These are phyloP conservation scores for Curvularia eragrostidis DNA, from an alignment of 2,329 filamentous ascomycete species.

Conservation along the genomic window DNA sequence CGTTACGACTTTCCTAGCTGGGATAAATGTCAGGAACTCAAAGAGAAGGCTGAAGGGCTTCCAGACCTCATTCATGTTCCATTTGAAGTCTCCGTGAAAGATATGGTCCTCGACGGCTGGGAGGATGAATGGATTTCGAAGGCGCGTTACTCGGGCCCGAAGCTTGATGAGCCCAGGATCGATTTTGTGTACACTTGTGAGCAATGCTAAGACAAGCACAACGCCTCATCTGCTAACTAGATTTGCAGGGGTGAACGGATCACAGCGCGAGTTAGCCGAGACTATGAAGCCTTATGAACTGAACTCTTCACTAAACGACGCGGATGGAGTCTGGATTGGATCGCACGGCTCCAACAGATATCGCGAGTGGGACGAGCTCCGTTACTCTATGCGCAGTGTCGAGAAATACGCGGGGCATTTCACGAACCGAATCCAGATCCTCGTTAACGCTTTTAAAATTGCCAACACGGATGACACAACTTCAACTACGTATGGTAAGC, in stretches of 20 bases:
- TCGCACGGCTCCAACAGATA: conserved; percentile 54
- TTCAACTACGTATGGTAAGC: conserved; percentile 32
- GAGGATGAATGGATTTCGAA: conserved; percentile 54
- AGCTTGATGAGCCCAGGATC: conserved; percentile 51
- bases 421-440: conserved; percentile 54
- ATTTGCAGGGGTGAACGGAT: conserved; percentile 54
- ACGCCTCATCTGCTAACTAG: conserved; percentile 31
- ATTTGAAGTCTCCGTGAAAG: conserved; percentile 13
- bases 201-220: not conserved
- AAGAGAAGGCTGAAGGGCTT: not conserved
- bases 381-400: conserved; percentile 54
- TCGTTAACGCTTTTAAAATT: conserved; percentile 52
- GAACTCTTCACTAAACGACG: conserved; percentile 52
- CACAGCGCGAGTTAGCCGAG: conserved; percentile 48
- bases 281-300: conserved; percentile 51
- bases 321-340: conserved; percentile 51
- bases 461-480: conserved; percentile 1
- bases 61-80: not conserved
- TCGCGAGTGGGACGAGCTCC: conserved; percentile 56
- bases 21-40: not conserved
- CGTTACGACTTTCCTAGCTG: not conserved
- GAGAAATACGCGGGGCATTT: conserved; percentile 52
- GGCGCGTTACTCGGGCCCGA: conserved; percentile 42
- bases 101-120: conserved; percentile 52
- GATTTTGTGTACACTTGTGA: conserved; percentile 47